phyloP scores from a whole-genome alignment of 164 flowering plant genomes.

The grape (Vitis vinifera) region DNA sequence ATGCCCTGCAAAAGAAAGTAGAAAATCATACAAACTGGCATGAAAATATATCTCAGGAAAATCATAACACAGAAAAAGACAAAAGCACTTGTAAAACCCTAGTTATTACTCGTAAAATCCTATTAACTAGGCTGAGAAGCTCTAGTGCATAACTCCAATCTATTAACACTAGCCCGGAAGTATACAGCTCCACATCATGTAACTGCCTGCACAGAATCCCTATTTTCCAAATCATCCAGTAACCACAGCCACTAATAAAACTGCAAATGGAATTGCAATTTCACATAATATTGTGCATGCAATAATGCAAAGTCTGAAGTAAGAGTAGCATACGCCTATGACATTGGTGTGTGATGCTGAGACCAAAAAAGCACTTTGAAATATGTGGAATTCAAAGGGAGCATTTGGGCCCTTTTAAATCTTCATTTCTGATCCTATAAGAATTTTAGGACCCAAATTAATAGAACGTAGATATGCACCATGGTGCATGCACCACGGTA shows the following conservation, averaged over 20 bases:
- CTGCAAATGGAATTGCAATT: background rate
- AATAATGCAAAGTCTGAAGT: no score
- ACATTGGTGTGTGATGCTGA: no score
- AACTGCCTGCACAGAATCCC: conserved; percentile 29
- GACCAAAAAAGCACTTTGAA: no score
- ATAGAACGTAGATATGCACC: no score
- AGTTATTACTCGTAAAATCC: background rate
- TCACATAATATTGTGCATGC: no score
- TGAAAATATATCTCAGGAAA: background rate
- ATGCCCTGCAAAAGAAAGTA: conserved; percentile 50
- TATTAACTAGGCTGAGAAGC: background rate
- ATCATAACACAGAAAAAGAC: background rate
- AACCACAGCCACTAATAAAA: background rate
- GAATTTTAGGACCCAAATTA: no score
- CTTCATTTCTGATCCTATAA: no score
- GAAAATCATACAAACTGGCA: background rate
- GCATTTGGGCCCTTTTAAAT: no score
- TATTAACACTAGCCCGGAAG: no score
- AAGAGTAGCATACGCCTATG: no score
- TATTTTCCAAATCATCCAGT: background rate
- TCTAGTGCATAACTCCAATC: background rate
- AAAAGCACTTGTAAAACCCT: background rate
- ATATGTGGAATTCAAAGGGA: no score
- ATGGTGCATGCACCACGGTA: no score
- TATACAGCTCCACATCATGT: conserved; percentile 18